Evolutionary conservation across 2,329 filamentous ascomycete genomes (phyloP), one percentile per base, ranked within the genome.

Genomic region (Meredithiella fracta): DNA sequence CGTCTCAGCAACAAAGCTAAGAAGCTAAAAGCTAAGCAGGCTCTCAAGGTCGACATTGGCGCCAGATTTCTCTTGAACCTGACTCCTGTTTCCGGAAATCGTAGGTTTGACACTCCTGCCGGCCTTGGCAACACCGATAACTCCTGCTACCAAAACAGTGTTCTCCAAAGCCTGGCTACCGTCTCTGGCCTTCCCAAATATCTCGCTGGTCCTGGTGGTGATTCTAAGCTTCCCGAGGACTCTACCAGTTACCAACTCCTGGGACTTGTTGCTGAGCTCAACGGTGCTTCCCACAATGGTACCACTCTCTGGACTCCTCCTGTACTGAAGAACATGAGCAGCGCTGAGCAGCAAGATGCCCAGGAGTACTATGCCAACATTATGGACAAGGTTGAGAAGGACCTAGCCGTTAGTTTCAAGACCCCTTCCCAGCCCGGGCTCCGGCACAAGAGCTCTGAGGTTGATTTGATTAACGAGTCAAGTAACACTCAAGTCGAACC

Each of bases 121-220:
- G 92, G 92, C 0, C 71, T 97, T 54, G 88, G 87, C 8, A 98
- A 98, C 66, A 83, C 82, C 71, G 87, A 94, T 70, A 95, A 96
- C 66, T 95, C 89, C 1, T 97, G 92, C 72, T 98, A 94, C 67
- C 92, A 97, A 68, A 98, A 98, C 68, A 96, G 90, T 65, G 83
- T 96, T 20, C 79, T 98, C 9, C 89, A 95, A 67, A 82, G 83
- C 5, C 72, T 97, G 44, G 82, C 90, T 1, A 84, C 90, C 3
- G 73, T 97, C 29, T 75, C 77, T 17, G 77, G 83, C 3, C 71
- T 97, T 29, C 76, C 78, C 25, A 70, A 70, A 2, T 92, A 88
- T 63, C 74, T 94, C 6, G 71, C 70, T 1, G 69, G 67, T 7
- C 68, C 74, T 22, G 56, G 62, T 51, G 60, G 64, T 38, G 59